Percentiles rank a stretch among this genome's conserved stretches.
phyloP scores from a whole-genome alignment of 2,329 filamentous ascomycete genomes.

The Chaetomiaceae sp. region DNA sequence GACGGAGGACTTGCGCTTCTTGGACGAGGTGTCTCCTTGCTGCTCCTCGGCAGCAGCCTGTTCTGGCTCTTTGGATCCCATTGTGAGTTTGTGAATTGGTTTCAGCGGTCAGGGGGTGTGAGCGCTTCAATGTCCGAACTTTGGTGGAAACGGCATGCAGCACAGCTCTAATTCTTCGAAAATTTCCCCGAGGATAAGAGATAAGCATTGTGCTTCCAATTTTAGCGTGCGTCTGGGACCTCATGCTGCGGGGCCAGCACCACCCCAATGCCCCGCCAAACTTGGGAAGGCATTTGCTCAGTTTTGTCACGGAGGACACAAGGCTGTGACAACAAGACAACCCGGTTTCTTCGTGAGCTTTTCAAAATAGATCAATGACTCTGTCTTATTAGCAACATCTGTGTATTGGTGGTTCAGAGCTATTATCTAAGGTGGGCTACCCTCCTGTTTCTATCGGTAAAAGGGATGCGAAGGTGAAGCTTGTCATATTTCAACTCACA shows the following conservation, averaged over 20 bases:
- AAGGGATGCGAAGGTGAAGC: neutral
- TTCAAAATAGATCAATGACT: too few species aligned
- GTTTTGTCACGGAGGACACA: too few species aligned
- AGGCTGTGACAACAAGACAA: too few species aligned
- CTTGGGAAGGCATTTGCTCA: too few species aligned
- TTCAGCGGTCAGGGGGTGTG: too few species aligned
- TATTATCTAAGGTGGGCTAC: too few species aligned
- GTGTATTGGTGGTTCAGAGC: too few species aligned
- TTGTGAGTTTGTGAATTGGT: slow-evolving; percentile 7
- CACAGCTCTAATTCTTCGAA: slow-evolving; percentile 8
- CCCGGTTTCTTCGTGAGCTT: too few species aligned
- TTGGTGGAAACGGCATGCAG: too few species aligned
- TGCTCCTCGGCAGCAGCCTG: slow-evolving; percentile 11
- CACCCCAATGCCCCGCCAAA: neutral
- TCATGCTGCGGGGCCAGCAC: slow-evolving; percentile 4
- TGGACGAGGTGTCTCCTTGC: slow-evolving; percentile 34
- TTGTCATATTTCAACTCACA: neutral
- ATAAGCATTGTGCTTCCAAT: slow-evolving; percentile 15
- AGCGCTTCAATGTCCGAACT: neutral
- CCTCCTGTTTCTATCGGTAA: neutral
- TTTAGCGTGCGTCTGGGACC: neutral
- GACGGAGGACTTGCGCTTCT: slow-evolving; percentile 67
- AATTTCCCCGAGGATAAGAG: slow-evolving; percentile 24
- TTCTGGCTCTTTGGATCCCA: slow-evolving; percentile 21
- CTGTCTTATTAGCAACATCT: too few species aligned